phyloP scores from a whole-genome alignment of 306 rosid genomes.

The Cyamopsis tetragonoloba region DNA sequence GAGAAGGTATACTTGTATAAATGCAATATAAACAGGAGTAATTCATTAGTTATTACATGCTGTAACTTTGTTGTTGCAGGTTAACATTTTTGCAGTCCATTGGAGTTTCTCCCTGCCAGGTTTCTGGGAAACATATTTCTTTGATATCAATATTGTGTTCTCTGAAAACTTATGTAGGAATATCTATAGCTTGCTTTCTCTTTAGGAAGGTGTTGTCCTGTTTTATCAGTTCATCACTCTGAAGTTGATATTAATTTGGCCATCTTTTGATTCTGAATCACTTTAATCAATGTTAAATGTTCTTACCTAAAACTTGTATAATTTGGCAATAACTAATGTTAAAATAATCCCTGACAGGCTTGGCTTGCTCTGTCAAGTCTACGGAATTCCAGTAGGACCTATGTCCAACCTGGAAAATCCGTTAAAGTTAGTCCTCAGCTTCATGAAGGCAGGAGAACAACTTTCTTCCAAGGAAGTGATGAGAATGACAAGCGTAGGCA shows the following conservation, averaged over 20 bases:
- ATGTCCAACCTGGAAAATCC: constrained; percentile 63
- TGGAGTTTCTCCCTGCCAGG: constrained; percentile 11
- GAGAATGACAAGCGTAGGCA: constrained; percentile 22
- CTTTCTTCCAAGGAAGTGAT: constrained; percentile 29
- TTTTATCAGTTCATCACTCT: constrained; percentile 1
- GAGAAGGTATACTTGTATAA: constrained; percentile 66
- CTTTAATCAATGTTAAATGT: background rate
- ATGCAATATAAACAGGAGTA: background rate
- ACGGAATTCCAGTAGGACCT: constrained; percentile 53
- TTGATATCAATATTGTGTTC: constrained; percentile 6
- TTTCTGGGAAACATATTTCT: constrained; percentile 9
- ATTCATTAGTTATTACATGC: background rate
- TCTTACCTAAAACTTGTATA: background rate
- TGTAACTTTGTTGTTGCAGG: background rate
- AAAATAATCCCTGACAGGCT: constrained; percentile 51
- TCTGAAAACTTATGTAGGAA: background rate
- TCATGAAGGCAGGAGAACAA: constrained; percentile 34
- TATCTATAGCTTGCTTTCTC: constrained; percentile 4
- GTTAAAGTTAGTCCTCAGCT: constrained; percentile 24
- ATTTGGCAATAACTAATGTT: constrained; percentile 16
- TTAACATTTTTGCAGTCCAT: background rate
- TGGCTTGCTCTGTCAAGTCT: constrained; percentile 69
- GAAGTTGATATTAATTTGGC: background rate
- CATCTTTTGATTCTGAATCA: constrained; percentile 4
- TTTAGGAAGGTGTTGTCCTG: background rate